Evolutionary conservation across 192 early-diverging fungal genomes (phyloP).

Genomic region (Coemansia erecta): DNA sequence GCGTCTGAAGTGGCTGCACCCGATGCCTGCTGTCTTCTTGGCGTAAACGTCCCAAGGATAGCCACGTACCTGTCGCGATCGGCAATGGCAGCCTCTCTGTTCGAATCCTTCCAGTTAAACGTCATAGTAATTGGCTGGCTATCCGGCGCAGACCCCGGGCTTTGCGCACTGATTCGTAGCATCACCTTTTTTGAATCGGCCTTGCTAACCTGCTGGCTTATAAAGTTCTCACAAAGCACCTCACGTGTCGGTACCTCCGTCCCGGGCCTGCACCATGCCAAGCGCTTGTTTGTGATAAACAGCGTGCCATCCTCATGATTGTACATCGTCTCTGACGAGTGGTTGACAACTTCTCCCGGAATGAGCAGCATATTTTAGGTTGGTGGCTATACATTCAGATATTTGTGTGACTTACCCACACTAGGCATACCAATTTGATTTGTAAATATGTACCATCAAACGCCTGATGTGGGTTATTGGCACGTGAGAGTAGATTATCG

Average conservation of each 20-base stretch:
- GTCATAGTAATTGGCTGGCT: constrained; percentile 41
- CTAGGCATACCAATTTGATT: background rate
- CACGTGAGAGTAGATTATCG: too few relatives aligned
- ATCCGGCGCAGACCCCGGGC: constrained; percentile 27
- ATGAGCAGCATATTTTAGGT: constrained; percentile 21
- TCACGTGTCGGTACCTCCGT: constrained; percentile 47
- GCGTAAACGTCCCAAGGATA: constrained; percentile 27
- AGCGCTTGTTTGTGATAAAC: constrained; percentile 55
- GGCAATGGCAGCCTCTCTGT: constrained; percentile 53
- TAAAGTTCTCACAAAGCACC: constrained; percentile 45
- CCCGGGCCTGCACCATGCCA: constrained; percentile 56
- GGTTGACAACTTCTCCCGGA: constrained; percentile 28
- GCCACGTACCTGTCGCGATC: constrained; percentile 48
- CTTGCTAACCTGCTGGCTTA: constrained; percentile 46
- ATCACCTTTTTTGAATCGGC: constrained; percentile 54
- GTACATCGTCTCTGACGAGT: constrained; percentile 27
- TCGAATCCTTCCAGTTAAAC: constrained; percentile 39
- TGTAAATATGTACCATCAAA: background rate
- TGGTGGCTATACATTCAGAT: too few relatives aligned
- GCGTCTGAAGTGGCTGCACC: background rate
- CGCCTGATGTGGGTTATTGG: too few relatives aligned
- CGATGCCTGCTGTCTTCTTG: constrained; percentile 2
- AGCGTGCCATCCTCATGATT: constrained; percentile 49
- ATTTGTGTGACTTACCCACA: too few relatives aligned
- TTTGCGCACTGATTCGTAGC: constrained; percentile 50